Base-by-base conservation (phyloP, 331 rosid genomes). In the Rhamnella rubrinervis region DNA sequence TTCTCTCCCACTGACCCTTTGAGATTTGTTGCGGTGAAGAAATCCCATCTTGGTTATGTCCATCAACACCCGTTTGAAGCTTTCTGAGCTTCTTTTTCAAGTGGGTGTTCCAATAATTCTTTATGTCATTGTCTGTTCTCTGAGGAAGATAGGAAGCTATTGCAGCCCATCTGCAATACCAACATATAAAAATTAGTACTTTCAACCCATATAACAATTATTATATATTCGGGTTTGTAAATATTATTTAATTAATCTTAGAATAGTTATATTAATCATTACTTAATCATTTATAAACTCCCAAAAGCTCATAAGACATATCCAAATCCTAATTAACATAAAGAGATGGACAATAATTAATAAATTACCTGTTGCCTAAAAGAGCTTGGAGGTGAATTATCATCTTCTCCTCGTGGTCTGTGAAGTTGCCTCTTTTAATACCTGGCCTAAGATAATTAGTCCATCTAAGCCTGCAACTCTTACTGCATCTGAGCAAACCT, bases 391-490 rank as follows among this genome's bases (percentile, higher is more conserved):
- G 96, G 76, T 93, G 96, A 75, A 90, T 53, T 2, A 93, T 93
- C 92, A 87, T 91, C 80, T 87, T 88, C 84, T 91, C 98, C 68
- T 93, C 98, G 12, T 87, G 88, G 10, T 87, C 87, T 0, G 82
- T 85, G 84, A 93, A 93, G 64, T 85, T 82, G 0, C 98, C 98
- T 17, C 97, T 85, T 75, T 83, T 88, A 79, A 93, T 93, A 1
- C 98, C 98, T 0, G 98, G 97, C 10, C 98, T 82, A n/a, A 93
- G 89, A 69, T 93, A 93, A 66, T 93, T 93, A 13, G 97, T 93
- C 98, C 98, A 93, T 83, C 98, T 61, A 55, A 93, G 96, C 59
- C 98, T 81, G 78, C 98, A 93, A 75, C 98, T 93, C 75, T 93
- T 91, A 20, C 98, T 93, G 81, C 98, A 93, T 83, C 98, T 84